Evolutionary conservation across 176 grass and related monocot species (phyloP).

Genomic region (Cymbopogon citratus): DNA sequence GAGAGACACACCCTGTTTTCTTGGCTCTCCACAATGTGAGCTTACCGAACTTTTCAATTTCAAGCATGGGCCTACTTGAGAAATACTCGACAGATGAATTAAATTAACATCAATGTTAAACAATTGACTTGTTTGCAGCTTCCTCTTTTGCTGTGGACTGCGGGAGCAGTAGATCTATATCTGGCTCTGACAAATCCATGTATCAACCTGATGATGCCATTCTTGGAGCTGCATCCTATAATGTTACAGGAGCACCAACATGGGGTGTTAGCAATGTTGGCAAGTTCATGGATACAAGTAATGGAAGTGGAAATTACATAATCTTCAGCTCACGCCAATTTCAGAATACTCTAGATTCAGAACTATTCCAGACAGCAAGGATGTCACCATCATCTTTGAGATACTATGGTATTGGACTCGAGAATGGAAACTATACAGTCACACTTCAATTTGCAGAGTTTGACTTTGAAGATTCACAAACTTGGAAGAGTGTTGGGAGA

Average conservation of each 20-base stretch:
- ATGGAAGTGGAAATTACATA: not conserved
- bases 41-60: not conserved
- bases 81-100: not conserved
- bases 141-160: conserved; percentile 61
- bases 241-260: conserved; percentile 33
- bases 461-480: conserved; percentile 24
- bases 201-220: conserved; percentile 45
- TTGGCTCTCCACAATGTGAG: conserved; percentile 64
- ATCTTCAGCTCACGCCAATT: conserved; percentile 36
- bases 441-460: conserved; percentile 76
- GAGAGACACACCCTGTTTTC: conserved; percentile 56
- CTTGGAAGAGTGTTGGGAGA: conserved; percentile 54
- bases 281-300: conserved; percentile 32
- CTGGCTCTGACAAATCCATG: conserved; percentile 41
- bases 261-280: conserved; percentile 86
- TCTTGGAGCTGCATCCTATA: conserved; percentile 54
- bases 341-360: conserved; percentile 56
- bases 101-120: not conserved
- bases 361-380: conserved; percentile 65
- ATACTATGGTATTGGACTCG: conserved; percentile 82
- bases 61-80: not conserved
- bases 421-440: conserved; percentile 88
- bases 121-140: conserved; percentile 40
- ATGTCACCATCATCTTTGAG: conserved; percentile 79
- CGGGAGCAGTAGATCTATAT: conserved; percentile 45